Percentiles rank a stretch among this genome's conserved stretches.
Evolutionary conservation across 306 rosid species (phyloP).

Genomic region (Quercus gilva): DNA sequence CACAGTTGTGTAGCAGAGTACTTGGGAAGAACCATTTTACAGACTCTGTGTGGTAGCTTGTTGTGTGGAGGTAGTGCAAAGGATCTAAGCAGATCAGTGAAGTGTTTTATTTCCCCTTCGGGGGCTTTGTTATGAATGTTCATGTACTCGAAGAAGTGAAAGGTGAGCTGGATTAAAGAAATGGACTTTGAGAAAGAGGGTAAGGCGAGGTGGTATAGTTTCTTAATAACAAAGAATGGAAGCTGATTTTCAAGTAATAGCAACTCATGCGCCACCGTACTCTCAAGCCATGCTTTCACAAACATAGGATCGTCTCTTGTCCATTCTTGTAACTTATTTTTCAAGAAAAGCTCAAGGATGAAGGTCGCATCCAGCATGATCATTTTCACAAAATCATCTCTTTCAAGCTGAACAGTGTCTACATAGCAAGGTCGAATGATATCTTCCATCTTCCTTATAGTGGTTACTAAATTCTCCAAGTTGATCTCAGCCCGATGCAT

Average conservation of each 20-base stretch:
- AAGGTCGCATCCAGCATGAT: conserved; percentile 24
- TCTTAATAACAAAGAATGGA: conserved; percentile 13
- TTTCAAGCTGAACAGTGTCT: not conserved
- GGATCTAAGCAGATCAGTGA: conserved; percentile 32
- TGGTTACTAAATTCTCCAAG: not conserved
- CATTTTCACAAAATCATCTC: conserved; percentile 16
- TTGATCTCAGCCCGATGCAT: not conserved
- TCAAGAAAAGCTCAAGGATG: conserved; percentile 22
- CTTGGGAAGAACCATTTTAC: too few relatives aligned
- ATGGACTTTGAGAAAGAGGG: not conserved
- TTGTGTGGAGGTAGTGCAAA: conserved; percentile 15
- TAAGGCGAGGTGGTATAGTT: not conserved
- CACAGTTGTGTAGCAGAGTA: too few relatives aligned
- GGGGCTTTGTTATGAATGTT: not conserved
- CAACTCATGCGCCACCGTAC: conserved; percentile 4
- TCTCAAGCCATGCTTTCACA: accelerated
- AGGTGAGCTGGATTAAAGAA: conserved; percentile 18
- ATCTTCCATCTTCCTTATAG: not conserved
- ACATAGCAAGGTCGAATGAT: too few relatives aligned
- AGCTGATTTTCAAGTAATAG: conserved; percentile 28
- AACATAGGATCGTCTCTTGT: not conserved
- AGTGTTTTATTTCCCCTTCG: conserved; percentile 16
- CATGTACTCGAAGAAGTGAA: conserved; percentile 5
- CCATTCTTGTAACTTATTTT: accelerated
- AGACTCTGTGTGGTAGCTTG: too few relatives aligned